Conservation (phyloP, 345 rosid genomes). For the Aethionema arabicum region DNA sequence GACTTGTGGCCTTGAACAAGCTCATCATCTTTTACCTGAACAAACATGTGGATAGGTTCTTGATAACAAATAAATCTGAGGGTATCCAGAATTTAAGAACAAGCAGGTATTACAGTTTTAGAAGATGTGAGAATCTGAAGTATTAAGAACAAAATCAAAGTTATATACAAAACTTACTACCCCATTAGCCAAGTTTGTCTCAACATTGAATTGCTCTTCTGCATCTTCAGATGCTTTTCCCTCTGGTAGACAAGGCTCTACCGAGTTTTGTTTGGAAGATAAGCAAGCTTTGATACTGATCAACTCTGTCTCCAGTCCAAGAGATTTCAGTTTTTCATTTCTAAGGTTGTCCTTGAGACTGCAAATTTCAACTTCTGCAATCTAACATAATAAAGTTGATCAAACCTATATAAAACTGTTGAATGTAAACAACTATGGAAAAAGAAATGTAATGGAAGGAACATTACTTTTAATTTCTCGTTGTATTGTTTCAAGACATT, state of each 20-base stretch:
- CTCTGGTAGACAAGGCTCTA: conserved; percentile 30
- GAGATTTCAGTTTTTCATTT: conserved; percentile 49
- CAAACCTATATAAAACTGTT: too few relatives aligned
- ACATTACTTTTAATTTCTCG: conserved; percentile 63
- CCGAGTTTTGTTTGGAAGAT: conserved; percentile 36
- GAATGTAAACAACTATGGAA: not conserved
- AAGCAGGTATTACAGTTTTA: conserved; percentile 1
- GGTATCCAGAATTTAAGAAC: not conserved
- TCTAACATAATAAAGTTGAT: conserved; percentile 39
- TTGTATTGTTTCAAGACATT: conserved; percentile 72
- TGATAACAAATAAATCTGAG: not conserved
- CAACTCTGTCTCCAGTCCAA: conserved; percentile 55
- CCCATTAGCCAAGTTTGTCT: conserved; percentile 34
- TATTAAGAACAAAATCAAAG: not conserved
- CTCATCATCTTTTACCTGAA: conserved; percentile 24
- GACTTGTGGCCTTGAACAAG: conserved; percentile 12
- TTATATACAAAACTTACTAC: conserved; percentile 31
- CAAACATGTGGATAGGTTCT: conserved; percentile 9
- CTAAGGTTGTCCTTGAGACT: conserved; percentile 50
- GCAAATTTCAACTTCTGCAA: conserved; percentile 58
- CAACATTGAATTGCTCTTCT: conserved; percentile 26
- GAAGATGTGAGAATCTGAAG: conserved; percentile 3
- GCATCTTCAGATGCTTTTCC: conserved; percentile 30
- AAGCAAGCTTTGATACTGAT: conserved; percentile 45
- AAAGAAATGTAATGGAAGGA: conserved; percentile 2